These are phyloP conservation scores for Solanum bukasovii DNA, from an alignment of 257 asterid species.

Conservation along the genomic window DNA sequence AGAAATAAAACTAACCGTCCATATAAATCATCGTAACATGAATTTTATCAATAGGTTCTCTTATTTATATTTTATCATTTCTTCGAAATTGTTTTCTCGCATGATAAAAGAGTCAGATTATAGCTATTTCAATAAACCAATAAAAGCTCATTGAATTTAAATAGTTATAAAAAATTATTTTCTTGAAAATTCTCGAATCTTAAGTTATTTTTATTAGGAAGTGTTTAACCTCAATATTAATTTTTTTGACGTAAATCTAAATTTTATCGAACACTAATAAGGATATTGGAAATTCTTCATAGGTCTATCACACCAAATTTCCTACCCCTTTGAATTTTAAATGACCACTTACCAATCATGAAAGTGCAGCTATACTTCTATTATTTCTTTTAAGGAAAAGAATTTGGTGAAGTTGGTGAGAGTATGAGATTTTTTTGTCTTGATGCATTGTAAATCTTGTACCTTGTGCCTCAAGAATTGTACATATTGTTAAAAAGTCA, in stretches of 20 bases:
- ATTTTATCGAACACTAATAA: neutral
- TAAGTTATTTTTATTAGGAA: too few relatives aligned
- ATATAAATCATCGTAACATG: neutral
- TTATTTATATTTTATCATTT: neutral
- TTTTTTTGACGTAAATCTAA: fast-evolving
- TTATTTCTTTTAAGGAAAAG: neutral
- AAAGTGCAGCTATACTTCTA: neutral
- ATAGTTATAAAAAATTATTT: neutral
- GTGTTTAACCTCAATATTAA: fast-evolving
- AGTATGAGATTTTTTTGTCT: neutral
- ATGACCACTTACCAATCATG: neutral
- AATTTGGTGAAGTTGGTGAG: neutral
- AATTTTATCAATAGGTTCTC: neutral
- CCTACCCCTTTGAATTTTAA: neutral
- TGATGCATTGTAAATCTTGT: neutral
- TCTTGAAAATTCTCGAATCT: too few relatives aligned
- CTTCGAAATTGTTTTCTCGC: neutral
- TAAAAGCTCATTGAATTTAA: too few relatives aligned
- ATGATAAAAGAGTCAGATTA: neutral
- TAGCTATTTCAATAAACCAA: neutral
- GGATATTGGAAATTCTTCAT: too few relatives aligned
- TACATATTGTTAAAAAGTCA: neutral
- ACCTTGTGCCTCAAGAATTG: neutral
- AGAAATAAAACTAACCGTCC: neutral
- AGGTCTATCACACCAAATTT: neutral